These are phyloP conservation scores for Clitopilus hobsonii DNA, from an alignment of 768 basidiomycete species.

Conservation along the genomic window DNA sequence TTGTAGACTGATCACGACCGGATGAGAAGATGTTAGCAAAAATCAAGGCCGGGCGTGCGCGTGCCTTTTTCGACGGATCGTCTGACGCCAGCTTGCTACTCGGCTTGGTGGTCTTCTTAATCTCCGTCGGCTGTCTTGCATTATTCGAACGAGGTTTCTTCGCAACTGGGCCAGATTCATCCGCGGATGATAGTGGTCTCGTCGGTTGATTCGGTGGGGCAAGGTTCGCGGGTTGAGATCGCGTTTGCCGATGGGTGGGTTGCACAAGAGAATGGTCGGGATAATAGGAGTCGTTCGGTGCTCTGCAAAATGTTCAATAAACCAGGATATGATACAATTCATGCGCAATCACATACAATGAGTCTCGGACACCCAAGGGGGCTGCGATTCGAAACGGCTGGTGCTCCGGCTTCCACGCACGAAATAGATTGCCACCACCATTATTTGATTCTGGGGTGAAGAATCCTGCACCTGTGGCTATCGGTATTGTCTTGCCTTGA, in stretches of 20 bases:
- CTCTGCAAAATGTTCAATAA: conserved; percentile 31
- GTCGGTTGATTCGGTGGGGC: conserved; percentile 41
- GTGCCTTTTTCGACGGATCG: conserved; percentile 85
- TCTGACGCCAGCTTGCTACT: conserved; percentile 55
- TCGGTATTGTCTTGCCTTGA: conserved; percentile 40
- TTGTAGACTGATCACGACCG: conserved; percentile 69
- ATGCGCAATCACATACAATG: conserved; percentile 40
- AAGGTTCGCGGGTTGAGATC: conserved; percentile 33
- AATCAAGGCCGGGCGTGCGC: conserved; percentile 83
- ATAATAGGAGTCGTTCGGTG: conserved; percentile 50
- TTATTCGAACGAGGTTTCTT: conserved; percentile 70
- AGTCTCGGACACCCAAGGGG: conserved; percentile 51
- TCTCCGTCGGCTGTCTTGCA: conserved; percentile 39
- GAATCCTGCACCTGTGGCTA: conserved; percentile 64
- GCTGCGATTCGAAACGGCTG: conserved; percentile 58
- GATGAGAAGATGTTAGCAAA: conserved; percentile 88
- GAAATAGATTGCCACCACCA: conserved; percentile 52
- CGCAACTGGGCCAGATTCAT: conserved; percentile 73
- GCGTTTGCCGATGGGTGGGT: conserved; percentile 36
- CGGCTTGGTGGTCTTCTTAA: conserved; percentile 47
- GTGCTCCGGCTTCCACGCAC: conserved; percentile 50
- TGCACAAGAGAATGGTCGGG: conserved; percentile 58
- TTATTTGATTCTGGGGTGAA: conserved; percentile 69
- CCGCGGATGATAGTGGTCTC: conserved; percentile 76
- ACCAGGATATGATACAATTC: conserved; percentile 3